Percentiles rank a stretch among this genome's conserved stretches.
phyloP scores from a whole-genome alignment of 148 eudicot species.

The Vaccinium corymbosum region DNA sequence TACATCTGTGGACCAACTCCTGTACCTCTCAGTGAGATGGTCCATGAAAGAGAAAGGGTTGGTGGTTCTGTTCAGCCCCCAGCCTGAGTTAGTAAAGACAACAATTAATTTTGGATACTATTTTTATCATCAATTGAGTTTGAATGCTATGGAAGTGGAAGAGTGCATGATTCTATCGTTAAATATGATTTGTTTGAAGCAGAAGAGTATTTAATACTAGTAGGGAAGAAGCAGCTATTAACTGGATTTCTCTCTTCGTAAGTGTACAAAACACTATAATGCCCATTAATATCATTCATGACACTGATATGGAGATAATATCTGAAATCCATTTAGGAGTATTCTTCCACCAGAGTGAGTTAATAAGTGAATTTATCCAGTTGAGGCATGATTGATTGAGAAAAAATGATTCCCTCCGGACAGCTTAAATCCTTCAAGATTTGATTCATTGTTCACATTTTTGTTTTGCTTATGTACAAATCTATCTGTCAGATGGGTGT shows the following conservation, averaged over 20 bases:
- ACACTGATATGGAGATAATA: not conserved
- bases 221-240: not conserved
- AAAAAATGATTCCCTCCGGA: too few relatives aligned
- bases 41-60: not conserved
- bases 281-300: not conserved
- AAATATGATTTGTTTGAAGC: not conserved
- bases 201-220: not conserved
- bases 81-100: not conserved
- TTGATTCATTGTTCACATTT: not conserved
- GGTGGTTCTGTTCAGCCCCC: conserved; percentile 2
- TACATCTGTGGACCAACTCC: not conserved
- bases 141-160: not conserved
- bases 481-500: not conserved
- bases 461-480: not conserved
- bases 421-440: not conserved
- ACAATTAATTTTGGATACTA: not conserved
- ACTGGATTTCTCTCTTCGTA: not conserved
- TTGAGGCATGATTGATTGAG: too few relatives aligned
- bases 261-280: not conserved
- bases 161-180: not conserved
- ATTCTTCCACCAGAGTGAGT: not conserved
- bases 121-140: not conserved
- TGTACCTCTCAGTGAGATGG: not conserved
- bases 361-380: too few relatives aligned
- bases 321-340: not conserved